These are phyloP conservation scores for Phytophthora syringae DNA, from an alignment of 352 stramenopile species.

Conservation along the genomic window DNA sequence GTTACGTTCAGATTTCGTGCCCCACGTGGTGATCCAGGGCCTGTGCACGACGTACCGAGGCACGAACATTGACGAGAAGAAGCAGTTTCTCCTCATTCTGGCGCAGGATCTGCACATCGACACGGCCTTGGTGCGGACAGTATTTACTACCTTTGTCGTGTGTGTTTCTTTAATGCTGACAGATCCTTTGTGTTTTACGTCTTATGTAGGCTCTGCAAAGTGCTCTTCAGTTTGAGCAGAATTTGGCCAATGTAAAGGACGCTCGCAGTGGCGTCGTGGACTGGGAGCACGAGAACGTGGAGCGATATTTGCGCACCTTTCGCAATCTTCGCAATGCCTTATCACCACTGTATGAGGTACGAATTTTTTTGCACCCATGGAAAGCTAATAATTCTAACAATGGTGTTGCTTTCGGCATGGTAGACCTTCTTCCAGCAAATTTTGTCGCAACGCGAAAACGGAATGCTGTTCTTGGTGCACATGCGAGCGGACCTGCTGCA, in stretches of 20 bases:
- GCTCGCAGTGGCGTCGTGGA: conserved; percentile 41
- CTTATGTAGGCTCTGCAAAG: conserved; percentile 44
- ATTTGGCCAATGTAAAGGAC: conserved; percentile 54
- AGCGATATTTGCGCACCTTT: conserved; percentile 80
- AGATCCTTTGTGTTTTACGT: background rate
- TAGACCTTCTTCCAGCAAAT: conserved; percentile 89
- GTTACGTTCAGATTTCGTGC: conserved; percentile 71
- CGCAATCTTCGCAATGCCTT: conserved; percentile 64
- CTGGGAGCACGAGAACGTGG: conserved; percentile 76
- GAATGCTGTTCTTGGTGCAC: conserved; percentile 86
- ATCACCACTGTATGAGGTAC: conserved; percentile 69
- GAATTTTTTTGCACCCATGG: background rate
- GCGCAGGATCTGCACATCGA: conserved; percentile 80
- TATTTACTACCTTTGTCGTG: too few species aligned
- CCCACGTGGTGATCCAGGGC: conserved; percentile 70
- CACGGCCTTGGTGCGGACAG: conserved; percentile 37
- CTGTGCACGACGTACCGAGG: conserved; percentile 67
- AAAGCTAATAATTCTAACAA: background rate
- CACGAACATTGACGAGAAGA: conserved; percentile 83
- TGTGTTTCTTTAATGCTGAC: background rate
- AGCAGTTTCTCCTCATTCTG: conserved; percentile 81
- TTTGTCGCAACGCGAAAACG: conserved; percentile 76
- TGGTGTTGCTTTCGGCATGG: background rate
- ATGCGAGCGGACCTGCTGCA: conserved; percentile 75
- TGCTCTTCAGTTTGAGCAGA: conserved; percentile 61